Evolutionary conservation across 2,329 filamentous ascomycete genomes (phyloP).

Genomic region (Sclerotinia glacialis): DNA sequence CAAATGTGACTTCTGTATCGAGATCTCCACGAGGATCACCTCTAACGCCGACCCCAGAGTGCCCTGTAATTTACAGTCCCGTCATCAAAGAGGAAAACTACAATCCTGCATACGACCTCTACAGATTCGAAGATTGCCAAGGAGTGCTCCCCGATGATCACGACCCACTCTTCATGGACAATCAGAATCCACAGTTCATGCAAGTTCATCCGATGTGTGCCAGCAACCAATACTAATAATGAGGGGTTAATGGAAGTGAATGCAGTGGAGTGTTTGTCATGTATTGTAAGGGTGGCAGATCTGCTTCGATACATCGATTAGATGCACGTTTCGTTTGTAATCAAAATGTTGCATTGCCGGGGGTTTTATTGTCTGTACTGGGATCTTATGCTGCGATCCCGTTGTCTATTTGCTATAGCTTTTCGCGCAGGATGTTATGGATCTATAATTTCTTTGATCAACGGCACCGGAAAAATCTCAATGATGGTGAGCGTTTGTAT

Average conservation of each 20-base stretch:
- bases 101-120: slow-evolving; percentile 31
- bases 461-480: background rate
- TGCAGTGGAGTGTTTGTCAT: slow-evolving; percentile 8
- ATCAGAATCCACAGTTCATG: slow-evolving; percentile 25
- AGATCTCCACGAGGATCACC: slow-evolving; percentile 24
- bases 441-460: slow-evolving; percentile 11
- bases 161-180: slow-evolving; percentile 33
- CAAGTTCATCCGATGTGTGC: slow-evolving; percentile 22
- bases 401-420: slow-evolving; percentile 17
- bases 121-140: slow-evolving; percentile 33
- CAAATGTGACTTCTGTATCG: slow-evolving; percentile 19
- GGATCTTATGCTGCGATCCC: background rate
- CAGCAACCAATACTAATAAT: slow-evolving; percentile 18
- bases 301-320: slow-evolving; percentile 11
- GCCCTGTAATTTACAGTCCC: slow-evolving; percentile 22
- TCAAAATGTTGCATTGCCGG: slow-evolving; percentile 12
- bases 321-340: slow-evolving; percentile 13
- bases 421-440: background rate
- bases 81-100: slow-evolving; percentile 24
- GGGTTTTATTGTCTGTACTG: slow-evolving; percentile 6
- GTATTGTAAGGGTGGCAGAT: slow-evolving; percentile 20
- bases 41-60: slow-evolving; percentile 28
- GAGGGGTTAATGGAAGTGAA: background rate
- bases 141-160: slow-evolving; percentile 33
- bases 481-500: slow-evolving; percentile 14